Conservation (phyloP, 2,329 filamentous ascomycete genomes). For the Microsporum ferrugineum region DNA sequence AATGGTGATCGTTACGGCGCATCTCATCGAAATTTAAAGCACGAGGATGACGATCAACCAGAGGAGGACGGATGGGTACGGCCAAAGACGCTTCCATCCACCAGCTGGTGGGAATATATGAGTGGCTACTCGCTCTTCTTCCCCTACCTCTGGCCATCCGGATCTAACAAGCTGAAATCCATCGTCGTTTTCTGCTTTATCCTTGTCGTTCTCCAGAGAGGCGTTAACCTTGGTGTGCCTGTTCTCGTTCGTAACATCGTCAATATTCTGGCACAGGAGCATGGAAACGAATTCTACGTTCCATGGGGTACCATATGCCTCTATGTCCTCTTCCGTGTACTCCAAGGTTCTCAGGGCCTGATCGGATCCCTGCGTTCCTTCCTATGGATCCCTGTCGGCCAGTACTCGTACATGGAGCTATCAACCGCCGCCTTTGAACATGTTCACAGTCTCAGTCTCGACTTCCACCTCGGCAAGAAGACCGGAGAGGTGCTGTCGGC, state of each 20-base stretch:
- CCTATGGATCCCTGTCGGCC: constrained; percentile 91
- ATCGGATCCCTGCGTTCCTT: constrained; percentile 71
- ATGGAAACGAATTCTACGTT: constrained; percentile 43
- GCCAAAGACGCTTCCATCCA: constrained; percentile 71
- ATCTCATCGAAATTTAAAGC: constrained; percentile 35
- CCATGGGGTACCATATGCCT: constrained; percentile 65
- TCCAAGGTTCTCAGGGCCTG: constrained; percentile 81
- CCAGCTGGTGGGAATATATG: constrained; percentile 93
- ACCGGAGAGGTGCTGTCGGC: constrained; percentile 94
- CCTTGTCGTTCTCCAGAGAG: constrained; percentile 67
- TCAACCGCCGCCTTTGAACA: constrained; percentile 95
- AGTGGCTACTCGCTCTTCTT: constrained; percentile 89
- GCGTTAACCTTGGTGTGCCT: constrained; percentile 78
- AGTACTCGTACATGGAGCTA: constrained; percentile 90
- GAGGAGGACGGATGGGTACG: constrained; percentile 65
- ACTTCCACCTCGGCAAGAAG: constrained; percentile 93
- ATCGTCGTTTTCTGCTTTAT: constrained; percentile 72
- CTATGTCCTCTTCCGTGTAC: constrained; percentile 64
- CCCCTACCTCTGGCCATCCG: constrained; percentile 90
- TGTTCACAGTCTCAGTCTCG: constrained; percentile 85
- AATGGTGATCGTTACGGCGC: constrained; percentile 44
- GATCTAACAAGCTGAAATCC: constrained; percentile 61
- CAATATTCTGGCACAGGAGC: constrained; percentile 53
- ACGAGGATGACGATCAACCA: constrained; percentile 44
- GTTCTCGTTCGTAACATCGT: constrained; percentile 69